phyloP scores from a whole-genome alignment of 2,329 filamentous ascomycete genomes.

The Penicillium palitans region DNA sequence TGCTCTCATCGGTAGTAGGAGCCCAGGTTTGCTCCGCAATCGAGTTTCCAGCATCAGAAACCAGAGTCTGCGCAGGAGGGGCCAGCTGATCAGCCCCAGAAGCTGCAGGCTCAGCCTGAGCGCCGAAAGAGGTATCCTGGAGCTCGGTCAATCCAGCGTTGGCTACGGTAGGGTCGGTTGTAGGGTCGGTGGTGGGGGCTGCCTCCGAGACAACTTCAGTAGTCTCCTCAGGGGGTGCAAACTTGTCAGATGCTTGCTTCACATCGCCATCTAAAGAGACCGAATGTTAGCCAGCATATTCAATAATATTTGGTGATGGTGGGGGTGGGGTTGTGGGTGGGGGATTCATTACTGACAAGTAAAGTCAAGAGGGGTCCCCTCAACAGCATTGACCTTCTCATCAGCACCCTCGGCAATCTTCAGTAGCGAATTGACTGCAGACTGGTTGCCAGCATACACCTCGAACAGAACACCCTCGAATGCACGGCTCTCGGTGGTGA shows the following conservation, averaged over 20 bases:
- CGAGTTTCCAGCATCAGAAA: conserved; percentile 46
- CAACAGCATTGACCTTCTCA: conserved; percentile 59
- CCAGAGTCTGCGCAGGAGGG: conserved; percentile 43
- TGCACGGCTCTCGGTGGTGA: conserved; percentile 58
- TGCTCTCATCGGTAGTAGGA: conserved; percentile 58
- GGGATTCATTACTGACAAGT: conserved; percentile 53
- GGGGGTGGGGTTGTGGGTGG: background rate
- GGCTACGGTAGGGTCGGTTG: conserved; percentile 60
- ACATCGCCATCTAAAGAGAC: conserved; percentile 51
- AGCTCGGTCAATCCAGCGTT: conserved; percentile 63
- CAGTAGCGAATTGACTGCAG: conserved; percentile 59
- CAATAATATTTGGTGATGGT: background rate
- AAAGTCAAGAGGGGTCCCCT: conserved; percentile 54
- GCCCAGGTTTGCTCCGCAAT: conserved; percentile 56
- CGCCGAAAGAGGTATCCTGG: conserved; percentile 50
- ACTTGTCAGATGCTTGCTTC: conserved; percentile 51
- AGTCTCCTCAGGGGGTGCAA: conserved; percentile 32
- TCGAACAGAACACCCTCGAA: conserved; percentile 65
- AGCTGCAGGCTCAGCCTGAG: conserved; percentile 51
- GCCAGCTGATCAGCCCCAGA: conserved; percentile 28
- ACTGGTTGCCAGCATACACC: conserved; percentile 62
- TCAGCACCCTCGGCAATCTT: conserved; percentile 62
- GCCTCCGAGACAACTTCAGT: conserved; percentile 42
- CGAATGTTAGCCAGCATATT: conserved; percentile 9
- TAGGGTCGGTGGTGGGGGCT: conserved; percentile 21